A percentile compares a stretch with the other conserved stretches of the same genome.
phyloP scores from a whole-genome alignment of 371 early-diverging fungal species.

The Globomyces sp. region DNA sequence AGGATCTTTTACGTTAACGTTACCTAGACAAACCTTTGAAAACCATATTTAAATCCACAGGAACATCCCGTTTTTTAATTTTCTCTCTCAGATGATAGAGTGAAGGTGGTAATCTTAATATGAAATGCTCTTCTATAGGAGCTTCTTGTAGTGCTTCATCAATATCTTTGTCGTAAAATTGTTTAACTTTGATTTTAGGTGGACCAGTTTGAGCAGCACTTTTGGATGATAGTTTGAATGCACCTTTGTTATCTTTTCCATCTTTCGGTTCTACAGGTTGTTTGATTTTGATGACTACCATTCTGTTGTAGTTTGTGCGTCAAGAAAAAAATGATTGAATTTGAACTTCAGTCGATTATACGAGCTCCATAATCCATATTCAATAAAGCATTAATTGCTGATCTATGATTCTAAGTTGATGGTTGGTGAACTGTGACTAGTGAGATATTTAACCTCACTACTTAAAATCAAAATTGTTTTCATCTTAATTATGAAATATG shows the following conservation, averaged over 20 bases:
- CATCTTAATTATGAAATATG: too few relatives aligned
- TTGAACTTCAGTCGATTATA: too few relatives aligned
- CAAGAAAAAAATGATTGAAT: too few relatives aligned
- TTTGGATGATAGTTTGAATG: too few relatives aligned
- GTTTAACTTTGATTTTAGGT: constrained; percentile 5
- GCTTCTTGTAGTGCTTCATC: constrained; percentile 18
- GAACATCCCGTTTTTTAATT: constrained; percentile 67
- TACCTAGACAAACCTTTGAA: constrained; percentile 55
- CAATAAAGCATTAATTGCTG: too few relatives aligned
- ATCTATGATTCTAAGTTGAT: too few relatives aligned
- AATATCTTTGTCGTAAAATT: not conserved
- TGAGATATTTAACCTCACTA: too few relatives aligned
- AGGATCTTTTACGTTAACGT: constrained; percentile 47
- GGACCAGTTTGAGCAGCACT: not conserved
- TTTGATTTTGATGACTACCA: not conserved
- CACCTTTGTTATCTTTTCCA: not conserved
- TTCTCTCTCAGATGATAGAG: constrained; percentile 64
- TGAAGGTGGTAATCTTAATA: constrained; percentile 73
- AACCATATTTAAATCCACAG: constrained; percentile 61
- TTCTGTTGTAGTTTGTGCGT: not conserved
- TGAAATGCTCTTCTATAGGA: constrained; percentile 48
- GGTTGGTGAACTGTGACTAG: too few relatives aligned
- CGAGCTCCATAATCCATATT: too few relatives aligned
- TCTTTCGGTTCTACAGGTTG: not conserved
- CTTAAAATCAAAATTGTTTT: too few relatives aligned